A percentile compares a stretch with the other conserved stretches of the same genome.
phyloP scores from a whole-genome alignment of 1,139 yeast species.

The Saccharomycopsis hybrid region DNA sequence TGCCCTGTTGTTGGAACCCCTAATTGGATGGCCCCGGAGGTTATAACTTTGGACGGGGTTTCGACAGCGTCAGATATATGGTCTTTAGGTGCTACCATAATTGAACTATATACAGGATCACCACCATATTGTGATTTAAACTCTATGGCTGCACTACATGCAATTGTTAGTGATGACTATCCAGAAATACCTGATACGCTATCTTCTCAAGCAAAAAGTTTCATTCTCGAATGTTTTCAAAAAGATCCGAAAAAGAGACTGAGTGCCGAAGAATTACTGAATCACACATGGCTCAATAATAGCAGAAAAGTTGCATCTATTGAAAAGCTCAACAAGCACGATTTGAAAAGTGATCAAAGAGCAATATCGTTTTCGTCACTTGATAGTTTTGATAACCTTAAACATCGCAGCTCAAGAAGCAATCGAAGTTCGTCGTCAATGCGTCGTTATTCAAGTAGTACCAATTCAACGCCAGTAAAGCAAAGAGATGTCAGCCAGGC shows the following conservation, averaged over 20 bases:
- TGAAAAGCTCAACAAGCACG: too few species aligned
- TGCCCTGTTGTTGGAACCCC: constrained; percentile 96
- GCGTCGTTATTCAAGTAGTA: too few species aligned
- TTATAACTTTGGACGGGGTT: constrained; percentile 80
- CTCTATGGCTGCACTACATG: constrained; percentile 86
- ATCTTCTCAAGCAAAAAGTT: constrained; percentile 51
- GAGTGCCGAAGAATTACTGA: constrained; percentile 60
- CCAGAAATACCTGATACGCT: constrained; percentile 69
- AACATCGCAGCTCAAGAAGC: too few species aligned
- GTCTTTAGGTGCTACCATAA: constrained; percentile 94
- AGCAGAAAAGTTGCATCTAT: too few species aligned
- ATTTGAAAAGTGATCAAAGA: too few species aligned
- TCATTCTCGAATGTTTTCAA: constrained; percentile 71
- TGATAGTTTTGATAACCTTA: too few species aligned
- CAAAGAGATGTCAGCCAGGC: neutral
- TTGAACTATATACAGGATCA: constrained; percentile 76
- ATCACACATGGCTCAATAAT: constrained; percentile 62
- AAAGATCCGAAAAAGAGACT: constrained; percentile 62
- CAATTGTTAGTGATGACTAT: constrained; percentile 79
- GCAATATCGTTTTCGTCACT: too few species aligned
- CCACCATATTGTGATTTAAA: constrained; percentile 84
- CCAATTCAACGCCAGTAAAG: too few species aligned
- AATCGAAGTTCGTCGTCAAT: too few species aligned
- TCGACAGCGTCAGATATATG: constrained; percentile 83
- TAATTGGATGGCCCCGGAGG: constrained; percentile 99